These are phyloP conservation scores for Pontederia paniculata DNA, from an alignment of 176 grass and related monocot species.

Conservation along the genomic window DNA sequence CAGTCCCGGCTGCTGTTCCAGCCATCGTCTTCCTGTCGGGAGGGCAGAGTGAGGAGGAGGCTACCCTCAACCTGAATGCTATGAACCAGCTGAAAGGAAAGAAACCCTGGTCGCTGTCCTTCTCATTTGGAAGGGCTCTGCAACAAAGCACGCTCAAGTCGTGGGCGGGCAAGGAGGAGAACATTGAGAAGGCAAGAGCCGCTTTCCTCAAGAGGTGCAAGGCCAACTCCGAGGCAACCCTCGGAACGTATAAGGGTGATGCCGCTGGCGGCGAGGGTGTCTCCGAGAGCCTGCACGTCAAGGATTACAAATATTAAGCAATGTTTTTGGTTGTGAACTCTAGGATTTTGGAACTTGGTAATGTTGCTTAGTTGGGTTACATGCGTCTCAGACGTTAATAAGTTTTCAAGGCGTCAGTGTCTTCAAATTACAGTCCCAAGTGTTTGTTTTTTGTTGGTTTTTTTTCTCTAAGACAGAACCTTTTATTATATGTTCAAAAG, in stretches of 20 bases:
- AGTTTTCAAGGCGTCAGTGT: too few species aligned
- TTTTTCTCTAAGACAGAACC: too few species aligned
- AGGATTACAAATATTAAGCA: slow-evolving; percentile 19
- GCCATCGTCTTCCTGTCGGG: slow-evolving; percentile 14
- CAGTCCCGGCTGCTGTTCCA: slow-evolving; percentile 6
- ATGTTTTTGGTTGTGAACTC: not conserved
- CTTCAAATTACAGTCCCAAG: too few species aligned
- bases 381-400: too few species aligned
- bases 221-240: slow-evolving; percentile 14
- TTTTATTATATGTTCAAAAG: too few species aligned
- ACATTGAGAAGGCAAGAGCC: slow-evolving; percentile 9
- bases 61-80: slow-evolving; percentile 5
- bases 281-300: slow-evolving; percentile 17
- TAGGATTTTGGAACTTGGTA: not conserved
- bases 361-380: too few species aligned
- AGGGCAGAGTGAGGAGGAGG: slow-evolving; percentile 20
- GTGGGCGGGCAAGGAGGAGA: slow-evolving; percentile 13
- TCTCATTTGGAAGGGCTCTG: slow-evolving; percentile 7
- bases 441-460: too few species aligned
- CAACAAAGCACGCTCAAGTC: slow-evolving; percentile 16
- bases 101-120: slow-evolving; percentile 19
- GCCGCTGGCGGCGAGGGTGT: slow-evolving; percentile 4
- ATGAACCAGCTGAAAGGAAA: slow-evolving; percentile 15
- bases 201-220: slow-evolving; percentile 12
- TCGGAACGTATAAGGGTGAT: slow-evolving; percentile 13